A percentile compares a stretch with the other conserved stretches of the same genome.
Evolutionary conservation across 2,329 filamentous ascomycete genomes (phyloP).

Genomic region (Fusarium pininemorale): DNA sequence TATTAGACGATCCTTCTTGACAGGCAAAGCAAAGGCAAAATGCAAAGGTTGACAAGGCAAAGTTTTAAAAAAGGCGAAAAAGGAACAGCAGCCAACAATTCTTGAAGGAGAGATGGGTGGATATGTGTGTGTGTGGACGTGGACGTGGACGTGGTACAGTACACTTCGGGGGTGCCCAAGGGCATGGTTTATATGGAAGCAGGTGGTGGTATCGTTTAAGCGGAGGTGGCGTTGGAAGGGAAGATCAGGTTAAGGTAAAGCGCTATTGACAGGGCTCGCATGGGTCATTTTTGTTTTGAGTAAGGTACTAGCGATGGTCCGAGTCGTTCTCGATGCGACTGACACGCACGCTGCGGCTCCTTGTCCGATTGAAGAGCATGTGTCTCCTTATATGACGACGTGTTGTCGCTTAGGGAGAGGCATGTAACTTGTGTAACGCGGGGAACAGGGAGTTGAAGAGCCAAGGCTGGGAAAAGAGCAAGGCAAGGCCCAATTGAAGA

Average conservation of each 20-base stretch:
- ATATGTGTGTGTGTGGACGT: background rate
- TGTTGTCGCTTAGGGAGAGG: constrained; percentile 18
- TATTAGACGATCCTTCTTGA: constrained; percentile 2
- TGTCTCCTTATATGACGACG: constrained; percentile 22
- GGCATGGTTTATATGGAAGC: constrained; percentile 26
- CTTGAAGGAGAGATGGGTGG: constrained; percentile 3
- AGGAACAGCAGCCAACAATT: constrained; percentile 12
- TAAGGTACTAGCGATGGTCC: background rate
- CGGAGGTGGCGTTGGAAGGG: constrained; percentile 40
- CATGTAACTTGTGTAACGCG: constrained; percentile 17
- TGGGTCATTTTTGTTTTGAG: background rate
- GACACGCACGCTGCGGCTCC: constrained; percentile 14
- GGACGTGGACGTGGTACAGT: constrained; percentile 12
- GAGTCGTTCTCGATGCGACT: constrained; percentile 8
- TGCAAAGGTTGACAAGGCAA: constrained; percentile 10
- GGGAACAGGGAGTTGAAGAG: constrained; percentile 19
- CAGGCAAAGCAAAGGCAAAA: background rate
- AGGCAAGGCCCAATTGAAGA: constrained; percentile 10
- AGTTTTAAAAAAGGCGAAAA: background rate
- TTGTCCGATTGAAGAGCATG: constrained; percentile 11
- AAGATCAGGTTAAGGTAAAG: constrained; percentile 36
- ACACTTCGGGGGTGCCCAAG: constrained; percentile 3
- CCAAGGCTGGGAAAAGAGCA: constrained; percentile 7
- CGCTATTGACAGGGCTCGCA: constrained; percentile 26
- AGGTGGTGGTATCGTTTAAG: constrained; percentile 35